Conservation (phyloP, 2,329 filamentous ascomycete genomes). For the Diplodia seriata region DNA sequence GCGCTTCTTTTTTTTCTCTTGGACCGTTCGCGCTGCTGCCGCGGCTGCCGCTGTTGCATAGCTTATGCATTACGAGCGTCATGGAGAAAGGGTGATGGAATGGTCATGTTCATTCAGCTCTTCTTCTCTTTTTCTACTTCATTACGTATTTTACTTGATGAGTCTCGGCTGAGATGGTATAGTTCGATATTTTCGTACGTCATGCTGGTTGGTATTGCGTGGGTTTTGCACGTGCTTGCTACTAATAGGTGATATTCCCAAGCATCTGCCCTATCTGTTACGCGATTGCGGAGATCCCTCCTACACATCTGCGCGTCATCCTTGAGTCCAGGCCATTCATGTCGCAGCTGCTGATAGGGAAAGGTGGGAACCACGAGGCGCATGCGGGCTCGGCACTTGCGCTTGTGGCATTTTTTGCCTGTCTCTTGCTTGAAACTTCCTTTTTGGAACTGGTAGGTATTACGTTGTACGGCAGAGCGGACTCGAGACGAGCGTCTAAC, state of each 20-base stretch:
- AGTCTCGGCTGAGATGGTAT: not conserved
- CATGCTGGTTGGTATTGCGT: not conserved
- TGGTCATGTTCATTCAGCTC: not conserved
- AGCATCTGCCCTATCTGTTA: not conserved
- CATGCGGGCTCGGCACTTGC: not conserved
- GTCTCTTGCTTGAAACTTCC: not conserved
- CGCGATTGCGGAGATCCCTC: not conserved
- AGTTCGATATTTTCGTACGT: not conserved
- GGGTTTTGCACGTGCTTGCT: not conserved
- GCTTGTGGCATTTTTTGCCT: not conserved
- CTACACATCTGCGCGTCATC: not conserved
- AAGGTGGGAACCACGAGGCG: not conserved
- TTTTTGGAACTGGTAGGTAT: not conserved
- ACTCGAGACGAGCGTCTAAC: not conserved
- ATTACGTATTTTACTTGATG: constrained; percentile 3
- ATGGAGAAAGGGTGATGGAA: constrained; percentile 22
- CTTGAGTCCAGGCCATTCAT: too few relatives aligned
- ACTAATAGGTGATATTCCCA: not conserved
- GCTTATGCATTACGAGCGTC: constrained; percentile 25
- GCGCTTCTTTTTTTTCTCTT: not conserved
- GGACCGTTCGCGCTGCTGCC: not conserved
- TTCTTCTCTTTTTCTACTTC: not conserved
- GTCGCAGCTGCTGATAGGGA: not conserved
- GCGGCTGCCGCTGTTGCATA: constrained; percentile 8
- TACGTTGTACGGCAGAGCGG: not conserved